Percentiles rank a stretch among this genome's conserved stretches.
Conservation (phyloP, 805 yeast species). For the Saccharomycopsis babjevae region DNA sequence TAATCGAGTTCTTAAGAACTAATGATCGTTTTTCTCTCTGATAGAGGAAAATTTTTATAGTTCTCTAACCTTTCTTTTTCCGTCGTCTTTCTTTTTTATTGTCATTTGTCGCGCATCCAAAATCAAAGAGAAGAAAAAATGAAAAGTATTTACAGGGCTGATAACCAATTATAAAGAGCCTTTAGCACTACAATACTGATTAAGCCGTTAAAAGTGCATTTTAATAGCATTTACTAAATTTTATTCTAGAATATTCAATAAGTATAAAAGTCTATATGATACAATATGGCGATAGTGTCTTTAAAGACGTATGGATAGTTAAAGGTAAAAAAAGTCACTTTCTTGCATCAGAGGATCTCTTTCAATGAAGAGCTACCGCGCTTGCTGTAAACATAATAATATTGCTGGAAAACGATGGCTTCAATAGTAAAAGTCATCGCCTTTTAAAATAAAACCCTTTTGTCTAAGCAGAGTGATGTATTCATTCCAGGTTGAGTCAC, state of each 20-base stretch:
- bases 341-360: no score
- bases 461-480: conserved; percentile 26
- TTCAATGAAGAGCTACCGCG: no score
- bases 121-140: neutral
- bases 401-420: neutral
- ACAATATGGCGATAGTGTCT: no score
- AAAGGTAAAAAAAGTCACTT: no score
- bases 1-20: neutral
- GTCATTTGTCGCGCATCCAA: neutral
- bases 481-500: conserved; percentile 41
- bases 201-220: no score
- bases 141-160: neutral
- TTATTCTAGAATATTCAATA: no score
- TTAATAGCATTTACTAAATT: no score
- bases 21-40: neutral
- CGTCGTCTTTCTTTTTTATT: neutral
- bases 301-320: no score
- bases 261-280: no score
- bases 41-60: neutral
- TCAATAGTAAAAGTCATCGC: conserved; percentile 7
- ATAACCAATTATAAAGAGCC: neutral
- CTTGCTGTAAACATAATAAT: neutral
- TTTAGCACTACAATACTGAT: no score
- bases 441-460: conserved; percentile 9
- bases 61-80: neutral